A percentile compares a stretch with the other conserved stretches of the same genome.
Conservation (phyloP, 176 grass and related monocot genomes). For the Pharus latifolius region DNA sequence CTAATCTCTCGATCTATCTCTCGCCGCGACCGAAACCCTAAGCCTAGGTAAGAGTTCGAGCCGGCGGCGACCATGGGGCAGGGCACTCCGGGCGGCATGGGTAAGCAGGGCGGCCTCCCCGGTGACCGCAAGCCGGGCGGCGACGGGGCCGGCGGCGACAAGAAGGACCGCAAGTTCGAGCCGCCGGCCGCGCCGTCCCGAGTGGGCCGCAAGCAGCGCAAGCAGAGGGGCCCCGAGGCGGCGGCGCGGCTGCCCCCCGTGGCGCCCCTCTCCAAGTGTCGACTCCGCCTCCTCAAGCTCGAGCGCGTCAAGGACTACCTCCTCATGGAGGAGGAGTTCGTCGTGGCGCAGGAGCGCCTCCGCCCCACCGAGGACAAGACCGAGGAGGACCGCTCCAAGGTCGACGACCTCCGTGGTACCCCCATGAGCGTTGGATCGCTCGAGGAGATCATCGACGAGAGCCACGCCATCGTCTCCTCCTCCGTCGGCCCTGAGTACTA, state of each 20-base stretch:
- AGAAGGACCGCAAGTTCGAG: constrained; percentile 72
- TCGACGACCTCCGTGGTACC: constrained; percentile 70
- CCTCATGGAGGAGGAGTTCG: constrained; percentile 91
- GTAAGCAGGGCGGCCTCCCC: constrained; percentile 4
- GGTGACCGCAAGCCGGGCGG: constrained; percentile 48
- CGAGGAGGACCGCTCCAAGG: constrained; percentile 85
- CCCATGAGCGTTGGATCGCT: constrained; percentile 88
- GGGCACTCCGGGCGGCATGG: constrained; percentile 37
- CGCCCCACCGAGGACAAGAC: constrained; percentile 76
- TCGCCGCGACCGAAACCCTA: constrained; percentile 4
- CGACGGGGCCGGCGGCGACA: constrained; percentile 46
- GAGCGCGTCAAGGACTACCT: constrained; percentile 93
- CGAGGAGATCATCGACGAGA: constrained; percentile 91
- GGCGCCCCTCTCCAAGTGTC: constrained; percentile 77
- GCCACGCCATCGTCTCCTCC: constrained; percentile 72
- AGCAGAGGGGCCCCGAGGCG: constrained; percentile 75
- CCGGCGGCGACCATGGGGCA: constrained; percentile 49
- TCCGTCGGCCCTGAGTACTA: constrained; percentile 91
- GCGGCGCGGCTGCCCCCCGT: constrained; percentile 66
- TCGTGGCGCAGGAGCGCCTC: constrained; percentile 74
- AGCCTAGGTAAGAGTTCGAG: not conserved
- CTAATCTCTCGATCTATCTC: too few species aligned
- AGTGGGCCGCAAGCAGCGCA: constrained; percentile 72
- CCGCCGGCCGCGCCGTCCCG: constrained; percentile 70
- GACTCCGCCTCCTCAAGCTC: constrained; percentile 77